Evolutionary conservation across 2,329 filamentous ascomycete species (phyloP), one percentile per base, ranked within the genome.

Genomic region (Colletotrichum shisoi): DNA sequence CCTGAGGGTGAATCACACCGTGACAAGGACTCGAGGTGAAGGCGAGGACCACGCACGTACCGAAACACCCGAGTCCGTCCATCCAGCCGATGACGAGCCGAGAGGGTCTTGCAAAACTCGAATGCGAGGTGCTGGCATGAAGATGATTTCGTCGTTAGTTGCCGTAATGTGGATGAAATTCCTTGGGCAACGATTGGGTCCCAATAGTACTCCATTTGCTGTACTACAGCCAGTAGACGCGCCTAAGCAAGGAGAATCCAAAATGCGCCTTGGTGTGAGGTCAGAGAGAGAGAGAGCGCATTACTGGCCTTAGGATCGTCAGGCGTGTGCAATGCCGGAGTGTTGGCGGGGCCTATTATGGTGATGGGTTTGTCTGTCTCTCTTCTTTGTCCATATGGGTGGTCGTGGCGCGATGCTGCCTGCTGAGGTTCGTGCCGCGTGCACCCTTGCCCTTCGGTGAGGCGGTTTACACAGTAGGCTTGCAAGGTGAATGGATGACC

Each of bases 1-100:
- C 49, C 52, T 51, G 34, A 59, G 42, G 45, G 48, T 64, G 61
- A 67, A 67, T 64, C 61, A 67, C 40, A 64, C 64, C 31, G 48
- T 63, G 60, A 9, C 31, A 34, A 34, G 31, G 31, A 34, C 31
- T 48, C 60, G 54, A 67, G 64, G 64, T 67, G 64, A 67, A 58
- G 34, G 49, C 17, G 31, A 34, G 9, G 31, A 31, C 57, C 62
- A 9, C 8, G 31, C 62, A 9, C 31, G 31, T 8, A 54, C 61
- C 61, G 64, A 56, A 64, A 59, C 64, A 59, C 42, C 31, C 31
- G 53, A 59, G 60, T 61, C 48, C 37, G 57, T 39, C 31, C 31
- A 34, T 34, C 31, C 42, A 15, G n/a, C 34, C 42, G 49, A 52
- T 40, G 34, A 58, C 31, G 40, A 54, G 49, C 40, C 24, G 11